Base-by-base conservation (phyloP, 2,329 filamentous ascomycete genomes). In the Pleomassaria siparia region DNA sequence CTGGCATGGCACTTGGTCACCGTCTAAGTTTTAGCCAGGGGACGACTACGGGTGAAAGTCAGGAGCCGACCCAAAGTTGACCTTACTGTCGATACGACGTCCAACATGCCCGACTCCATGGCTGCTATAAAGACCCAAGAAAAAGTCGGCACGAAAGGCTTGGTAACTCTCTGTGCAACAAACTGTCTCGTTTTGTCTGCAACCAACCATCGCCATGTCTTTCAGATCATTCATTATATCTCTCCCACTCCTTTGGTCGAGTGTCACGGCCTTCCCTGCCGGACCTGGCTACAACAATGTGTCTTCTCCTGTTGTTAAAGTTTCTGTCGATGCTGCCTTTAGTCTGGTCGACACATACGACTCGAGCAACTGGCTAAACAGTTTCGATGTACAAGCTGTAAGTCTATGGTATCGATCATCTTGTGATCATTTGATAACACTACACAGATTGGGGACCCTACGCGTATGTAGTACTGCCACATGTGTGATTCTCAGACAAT, bases 281-380 rank as follows among this genome's bases (percentile, higher is more conserved):
- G 47, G 47, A 2, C 59, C 60, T 28, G 62, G 58, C 12, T 54
- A 48, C 1, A 57, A 61, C 21, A 58, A 56, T 20, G 52, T 50
- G n/a, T 58, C 55, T 13, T 58, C 55, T 13, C 49, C 54, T 3
- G 42, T 50, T n/a, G 21, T 44, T 4, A 42, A 50, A n/a, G 46
- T 58, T 15, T 18, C 52, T 11, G 42, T 13, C 3, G 10, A 48
- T 28, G 53, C 61, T 13, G 59, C 64, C 2, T 70, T 67, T 41
- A 52, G 52, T 2, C 44, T 72, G 42, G 61, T 64, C 13, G 67
- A 70, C 8, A 69, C 58, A 2, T 72, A 72, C 32, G 64, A 72
- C 52, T 56, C 60, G 9, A 65, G 58, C 39, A 72, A 72, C 55
- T 72, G 69, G 70, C 45, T 67, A 9, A 62, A 50, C 54, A 71